Percentiles rank a stretch among this genome's conserved stretches.
These are phyloP conservation scores for Danielia reshetovae DNA, from an alignment of 805 yeast species.

Conservation along the genomic window DNA sequence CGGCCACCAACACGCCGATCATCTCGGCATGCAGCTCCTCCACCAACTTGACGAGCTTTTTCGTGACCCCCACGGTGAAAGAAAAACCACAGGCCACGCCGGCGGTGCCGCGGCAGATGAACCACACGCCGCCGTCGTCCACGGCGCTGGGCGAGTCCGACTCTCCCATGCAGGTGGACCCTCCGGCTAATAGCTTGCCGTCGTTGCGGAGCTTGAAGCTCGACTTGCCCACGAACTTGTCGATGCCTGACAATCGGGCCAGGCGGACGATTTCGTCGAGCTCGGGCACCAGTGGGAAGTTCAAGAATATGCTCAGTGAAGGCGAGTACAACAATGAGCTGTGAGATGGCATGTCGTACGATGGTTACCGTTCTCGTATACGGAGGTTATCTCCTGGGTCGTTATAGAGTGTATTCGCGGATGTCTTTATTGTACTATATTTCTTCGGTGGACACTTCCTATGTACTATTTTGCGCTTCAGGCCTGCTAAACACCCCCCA, in stretches of 20 bases:
- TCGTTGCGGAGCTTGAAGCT: slow-evolving; percentile 48
- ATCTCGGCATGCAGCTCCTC: slow-evolving; percentile 39
- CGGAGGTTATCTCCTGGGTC: too few relatives aligned
- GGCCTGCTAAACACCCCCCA: too few relatives aligned
- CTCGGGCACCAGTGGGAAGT: slow-evolving; percentile 1
- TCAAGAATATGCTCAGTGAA: neutral
- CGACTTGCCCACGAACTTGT: slow-evolving; percentile 44
- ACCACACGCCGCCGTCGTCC: slow-evolving; percentile 7
- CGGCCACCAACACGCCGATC: slow-evolving; percentile 37
- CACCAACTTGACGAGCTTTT: slow-evolving; percentile 34
- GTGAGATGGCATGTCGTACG: too few relatives aligned
- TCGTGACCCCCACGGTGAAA: slow-evolving; percentile 26
- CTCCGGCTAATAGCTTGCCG: slow-evolving; percentile 31
- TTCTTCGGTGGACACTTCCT: too few relatives aligned
- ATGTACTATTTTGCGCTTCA: too few relatives aligned
- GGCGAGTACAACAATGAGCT: too few relatives aligned
- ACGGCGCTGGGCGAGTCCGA: neutral
- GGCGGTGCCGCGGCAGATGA: slow-evolving; percentile 1
- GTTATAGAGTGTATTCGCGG: too few relatives aligned
- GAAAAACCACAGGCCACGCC: neutral
- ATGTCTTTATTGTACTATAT: too few relatives aligned
- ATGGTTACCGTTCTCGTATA: too few relatives aligned
- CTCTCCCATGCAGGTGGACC: slow-evolving; percentile 1
- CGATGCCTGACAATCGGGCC: slow-evolving; percentile 9
- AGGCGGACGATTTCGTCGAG: slow-evolving; percentile 2